Evolutionary conservation across 768 basidiomycete genomes (phyloP), one percentile per base, ranked within the genome.

Genomic region (Pulveroboletus sp.): DNA sequence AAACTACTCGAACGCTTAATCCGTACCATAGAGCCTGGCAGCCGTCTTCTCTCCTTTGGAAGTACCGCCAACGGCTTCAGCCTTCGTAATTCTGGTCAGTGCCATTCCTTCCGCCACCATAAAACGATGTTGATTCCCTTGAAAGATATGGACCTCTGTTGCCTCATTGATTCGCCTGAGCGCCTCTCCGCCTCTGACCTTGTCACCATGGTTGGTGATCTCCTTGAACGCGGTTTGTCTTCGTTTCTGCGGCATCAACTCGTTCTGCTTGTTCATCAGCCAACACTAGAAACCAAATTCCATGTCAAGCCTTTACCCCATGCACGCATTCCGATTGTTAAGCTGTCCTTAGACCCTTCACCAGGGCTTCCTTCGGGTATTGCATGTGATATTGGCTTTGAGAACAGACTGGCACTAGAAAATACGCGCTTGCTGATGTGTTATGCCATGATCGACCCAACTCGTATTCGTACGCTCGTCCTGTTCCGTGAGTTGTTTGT

Each of bases 321-420:
- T 71, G 95, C 95, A 10, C 87, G 95, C 61, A 97, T 98, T 76
- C 95, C 95, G 31, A 99, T 99, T 65, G 92, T 99, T 64, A 99
- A 99, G 74, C 78, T 99, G 47, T 92, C 89, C 21, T 80, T 98
- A 24, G 86, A 91, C 65, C 89, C 91, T 15, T 89, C 89, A 3
- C 84, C 83, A 10, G 82, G 85, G 5, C 73, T 92, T 12, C 86
- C 86, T 8, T 78, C 82, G 44, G 94, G 93, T 49, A 95, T 99
- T 59, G 89, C 94, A 7, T 97, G 95, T 66, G 95, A 99, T 68
- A 99, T 99, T 57, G 95, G 95, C 15, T 98, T 98, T 60, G 95
- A 96, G 75, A 98, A 98, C 71, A 81, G 94, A 62, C 77, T 99
- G 47, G 95, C 95, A 26, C 76, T 99, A 49, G 95, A 99, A 73